Conservation (phyloP, 768 basidiomycete species). For the Auricularia heimuer region DNA sequence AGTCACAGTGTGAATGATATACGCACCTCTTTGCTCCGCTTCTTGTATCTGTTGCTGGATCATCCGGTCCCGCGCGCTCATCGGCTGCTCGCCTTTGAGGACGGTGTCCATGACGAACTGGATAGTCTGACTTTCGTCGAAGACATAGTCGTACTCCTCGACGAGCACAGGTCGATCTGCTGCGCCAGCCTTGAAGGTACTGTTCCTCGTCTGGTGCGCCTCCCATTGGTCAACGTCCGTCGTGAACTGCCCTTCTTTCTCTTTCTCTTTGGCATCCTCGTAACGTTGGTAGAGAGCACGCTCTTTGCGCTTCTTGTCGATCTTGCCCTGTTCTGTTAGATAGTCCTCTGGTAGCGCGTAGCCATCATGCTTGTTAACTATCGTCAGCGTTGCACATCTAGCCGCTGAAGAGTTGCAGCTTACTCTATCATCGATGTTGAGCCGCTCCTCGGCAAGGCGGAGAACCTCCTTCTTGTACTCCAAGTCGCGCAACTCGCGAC, state of each 20-base stretch:
- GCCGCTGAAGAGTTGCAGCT: background rate
- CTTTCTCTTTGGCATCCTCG: constrained; percentile 68
- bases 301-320: constrained; percentile 93
- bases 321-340: constrained; percentile 95
- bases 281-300: constrained; percentile 89
- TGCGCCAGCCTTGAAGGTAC: constrained; percentile 84
- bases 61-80: constrained; percentile 79
- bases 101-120: constrained; percentile 82
- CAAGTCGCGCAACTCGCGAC: constrained; percentile 68
- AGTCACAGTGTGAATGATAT: background rate
- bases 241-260: constrained; percentile 86
- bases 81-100: constrained; percentile 51
- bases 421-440: constrained; percentile 82
- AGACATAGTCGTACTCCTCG: constrained; percentile 93
- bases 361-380: constrained; percentile 54
- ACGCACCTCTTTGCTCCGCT: constrained; percentile 57
- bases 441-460: constrained; percentile 83
- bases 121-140: constrained; percentile 96
- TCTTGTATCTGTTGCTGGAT: constrained; percentile 84
- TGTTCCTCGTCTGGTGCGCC: constrained; percentile 78
- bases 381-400: background rate
- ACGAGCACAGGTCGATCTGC: constrained; percentile 76
- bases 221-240: constrained; percentile 99
- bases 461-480: constrained; percentile 90
- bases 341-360: constrained; percentile 98